phyloP scores from a whole-genome alignment of 139 green algal genomes.

The Picochlorum sp. region DNA sequence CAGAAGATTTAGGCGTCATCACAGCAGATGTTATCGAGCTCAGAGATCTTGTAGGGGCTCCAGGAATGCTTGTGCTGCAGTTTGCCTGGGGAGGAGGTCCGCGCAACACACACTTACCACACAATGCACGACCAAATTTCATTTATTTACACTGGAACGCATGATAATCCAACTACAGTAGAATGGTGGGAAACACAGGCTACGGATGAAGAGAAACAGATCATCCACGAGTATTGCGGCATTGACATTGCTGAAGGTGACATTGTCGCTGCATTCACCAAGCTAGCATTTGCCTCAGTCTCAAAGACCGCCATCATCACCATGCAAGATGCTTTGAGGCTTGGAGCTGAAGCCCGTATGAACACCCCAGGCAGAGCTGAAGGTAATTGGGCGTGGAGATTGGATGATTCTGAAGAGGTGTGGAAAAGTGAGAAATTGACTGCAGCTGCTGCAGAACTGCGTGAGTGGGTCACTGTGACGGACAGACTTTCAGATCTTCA shows the following conservation, averaged over 20 bases:
- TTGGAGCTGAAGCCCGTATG: conserved; percentile 90
- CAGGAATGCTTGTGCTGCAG: conserved; percentile 97
- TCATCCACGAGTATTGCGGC: conserved; percentile 63
- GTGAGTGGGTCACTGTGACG: conserved; percentile 11
- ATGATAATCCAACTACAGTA: conserved; percentile 94
- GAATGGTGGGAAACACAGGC: conserved; percentile 68
- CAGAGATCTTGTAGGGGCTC: conserved; percentile 75
- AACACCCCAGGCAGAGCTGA: conserved; percentile 81
- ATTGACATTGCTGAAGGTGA: conserved; percentile 43
- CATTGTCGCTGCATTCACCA: conserved; percentile 75
- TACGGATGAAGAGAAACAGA: conserved; percentile 40
- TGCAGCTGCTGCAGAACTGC: background rate
- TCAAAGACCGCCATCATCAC: conserved; percentile 68
- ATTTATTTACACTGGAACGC: conserved; percentile 86
- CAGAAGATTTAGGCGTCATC: conserved; percentile 97
- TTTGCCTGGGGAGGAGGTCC: conserved; percentile 89
- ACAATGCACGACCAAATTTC: conserved; percentile 96
- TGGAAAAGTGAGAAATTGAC: background rate
- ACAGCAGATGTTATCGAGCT: conserved; percentile 86
- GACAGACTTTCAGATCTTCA: conserved; percentile 10
- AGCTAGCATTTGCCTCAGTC: conserved; percentile 56
- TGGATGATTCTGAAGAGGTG: conserved; percentile 9
- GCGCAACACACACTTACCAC: conserved; percentile 88
- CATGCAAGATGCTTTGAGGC: conserved; percentile 86
- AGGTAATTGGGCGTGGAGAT: conserved; percentile 84